Percentiles rank a stretch among this genome's conserved stretches.
phyloP scores from a whole-genome alignment of 208 protist genomes.

The Crithidia fasciculata region DNA sequence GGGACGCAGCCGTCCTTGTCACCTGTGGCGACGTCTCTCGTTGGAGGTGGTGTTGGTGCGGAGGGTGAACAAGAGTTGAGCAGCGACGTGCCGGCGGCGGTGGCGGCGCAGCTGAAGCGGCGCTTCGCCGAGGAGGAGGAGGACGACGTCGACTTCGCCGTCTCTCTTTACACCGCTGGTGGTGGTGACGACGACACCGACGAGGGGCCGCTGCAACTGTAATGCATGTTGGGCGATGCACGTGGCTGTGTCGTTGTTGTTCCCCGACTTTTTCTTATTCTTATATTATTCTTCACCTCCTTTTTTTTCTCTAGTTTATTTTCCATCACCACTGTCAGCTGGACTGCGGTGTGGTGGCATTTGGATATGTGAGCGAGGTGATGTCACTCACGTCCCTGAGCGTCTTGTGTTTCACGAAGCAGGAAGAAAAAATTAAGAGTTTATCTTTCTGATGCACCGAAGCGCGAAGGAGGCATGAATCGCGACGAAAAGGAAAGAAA shows the following conservation, averaged over 20 bases:
- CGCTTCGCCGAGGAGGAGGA: constrained; percentile 42
- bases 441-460: not conserved
- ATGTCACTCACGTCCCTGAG: not conserved
- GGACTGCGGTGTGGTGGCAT: no score
- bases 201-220: constrained; percentile 16
- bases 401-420: not conserved
- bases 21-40: not conserved
- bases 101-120: constrained; percentile 29
- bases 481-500: not conserved
- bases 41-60: not conserved
- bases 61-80: not conserved
- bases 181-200: constrained; percentile 14
- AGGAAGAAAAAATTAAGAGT: not conserved
- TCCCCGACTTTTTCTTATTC: no score
- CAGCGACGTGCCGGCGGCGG: constrained; percentile 5
- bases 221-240: not conserved
- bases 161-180: constrained; percentile 27
- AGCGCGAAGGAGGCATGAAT: no score
- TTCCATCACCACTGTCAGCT: no score
- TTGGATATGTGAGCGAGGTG: no score
- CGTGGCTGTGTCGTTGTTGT: no score
- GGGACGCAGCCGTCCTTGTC: not conserved
- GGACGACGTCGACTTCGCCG: constrained; percentile 39
- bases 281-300: no score
- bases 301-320: no score